Base-by-base conservation (phyloP, 768 basidiomycete species). In the Tulasnella sp. region DNA sequence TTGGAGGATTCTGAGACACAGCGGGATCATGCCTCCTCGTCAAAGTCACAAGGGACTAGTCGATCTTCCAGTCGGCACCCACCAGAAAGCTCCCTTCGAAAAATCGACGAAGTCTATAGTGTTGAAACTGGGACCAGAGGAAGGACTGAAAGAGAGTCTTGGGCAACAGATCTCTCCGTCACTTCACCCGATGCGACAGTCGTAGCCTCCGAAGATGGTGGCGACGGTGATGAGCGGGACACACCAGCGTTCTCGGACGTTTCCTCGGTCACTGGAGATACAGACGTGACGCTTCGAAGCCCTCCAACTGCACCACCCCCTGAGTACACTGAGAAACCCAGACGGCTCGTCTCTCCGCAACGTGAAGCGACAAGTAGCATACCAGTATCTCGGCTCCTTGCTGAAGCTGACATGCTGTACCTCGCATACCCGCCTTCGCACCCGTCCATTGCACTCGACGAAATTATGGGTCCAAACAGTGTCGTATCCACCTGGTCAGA, bases 381-480 rank as follows among this genome's bases (percentile, higher is more conserved):
- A 4, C 58, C 51, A 34, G 27, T 56, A 30, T 65, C 49, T 8
- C 19, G 21, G 4, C 42, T 58, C 13, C 43, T 47, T n/a, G 19
- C 32, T 17, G 49, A 19, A 8, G 58, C 61, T 24, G 61, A 63
- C 49, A 48, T 49, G 27, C 61, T 90, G 11, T 80, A 77, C 51
- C 64, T 68, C n/a, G 64, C 67, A 19, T 84, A 77, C 68, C 85
- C 86, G 3, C 84, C 85, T 1, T 73, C 76, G 1, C 77, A 84
- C 53, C 77, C 82, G 9, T 72, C 69, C 0, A 72, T 90, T 11
- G 67, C 64, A 2, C 72, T 87, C 15, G 70, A 76, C 4, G 72
- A 74, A 27, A 86, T 86, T 50, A 81, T 91, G 78, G 88, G 88
- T 8, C 86, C 85, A 0, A 82, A 85, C 65, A 88, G 86, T 66